Conservation (phyloP, 1,284 basidiomycete species). For the Boletus semigastroideus region DNA sequence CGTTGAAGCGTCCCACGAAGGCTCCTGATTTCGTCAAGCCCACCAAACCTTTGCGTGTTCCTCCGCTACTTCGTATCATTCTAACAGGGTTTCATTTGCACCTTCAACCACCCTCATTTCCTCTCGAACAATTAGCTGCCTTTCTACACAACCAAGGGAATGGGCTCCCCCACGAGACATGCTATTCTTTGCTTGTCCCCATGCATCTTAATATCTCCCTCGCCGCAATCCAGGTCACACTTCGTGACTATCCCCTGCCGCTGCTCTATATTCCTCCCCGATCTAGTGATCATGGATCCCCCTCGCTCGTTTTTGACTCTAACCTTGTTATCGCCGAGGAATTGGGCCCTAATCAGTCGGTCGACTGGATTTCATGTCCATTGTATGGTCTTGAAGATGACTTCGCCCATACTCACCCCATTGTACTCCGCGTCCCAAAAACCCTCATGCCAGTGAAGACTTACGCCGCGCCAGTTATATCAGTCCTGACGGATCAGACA, state of each 20-base stretch:
- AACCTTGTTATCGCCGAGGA: constrained; percentile 92
- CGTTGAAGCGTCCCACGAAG: constrained; percentile 31
- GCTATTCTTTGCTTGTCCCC: constrained; percentile 84
- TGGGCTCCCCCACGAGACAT: constrained; percentile 69
- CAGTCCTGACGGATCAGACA: constrained; percentile 62
- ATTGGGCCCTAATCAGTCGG: constrained; percentile 69
- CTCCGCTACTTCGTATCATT: constrained; percentile 76
- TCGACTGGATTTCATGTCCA: constrained; percentile 70
- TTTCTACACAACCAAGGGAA: constrained; percentile 73
- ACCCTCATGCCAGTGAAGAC: constrained; percentile 96
- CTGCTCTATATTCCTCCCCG: constrained; percentile 59
- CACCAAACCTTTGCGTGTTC: constrained; percentile 42
- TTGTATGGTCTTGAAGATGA: constrained; percentile 59
- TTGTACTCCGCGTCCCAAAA: constrained; percentile 78
- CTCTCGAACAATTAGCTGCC: constrained; percentile 54
- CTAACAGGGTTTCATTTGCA: constrained; percentile 61
- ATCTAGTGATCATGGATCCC: constrained; percentile 30
- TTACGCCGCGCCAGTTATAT: constrained; percentile 78
- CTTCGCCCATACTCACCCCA: constrained; percentile 50
- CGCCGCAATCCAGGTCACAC: constrained; percentile 57
- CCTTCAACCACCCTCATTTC: constrained; percentile 66
- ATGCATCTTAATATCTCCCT: constrained; percentile 77
- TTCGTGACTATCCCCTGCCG: constrained; percentile 84
- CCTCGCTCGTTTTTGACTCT: constrained; percentile 69
- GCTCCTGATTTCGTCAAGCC: constrained; percentile 37